Evolutionary conservation across 192 early-diverging fungal genomes (phyloP).

Genomic region (Podila minutissima): DNA sequence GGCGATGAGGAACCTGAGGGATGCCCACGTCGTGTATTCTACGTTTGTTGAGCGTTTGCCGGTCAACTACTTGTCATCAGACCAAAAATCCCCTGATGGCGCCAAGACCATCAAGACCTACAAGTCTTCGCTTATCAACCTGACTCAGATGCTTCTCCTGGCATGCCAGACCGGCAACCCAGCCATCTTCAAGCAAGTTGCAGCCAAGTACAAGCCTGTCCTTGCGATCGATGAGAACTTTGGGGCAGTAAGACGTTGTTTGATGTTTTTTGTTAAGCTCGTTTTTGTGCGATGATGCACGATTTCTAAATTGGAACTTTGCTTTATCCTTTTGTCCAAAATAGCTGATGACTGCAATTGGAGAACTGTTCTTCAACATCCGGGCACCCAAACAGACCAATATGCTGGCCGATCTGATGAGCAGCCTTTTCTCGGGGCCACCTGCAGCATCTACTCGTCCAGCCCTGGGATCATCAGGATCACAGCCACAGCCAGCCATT

Average conservation of each 20-base stretch:
- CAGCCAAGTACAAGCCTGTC: conserved; percentile 34
- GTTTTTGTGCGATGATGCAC: background rate
- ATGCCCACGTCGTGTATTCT: conserved; percentile 27
- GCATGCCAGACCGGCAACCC: conserved; percentile 43
- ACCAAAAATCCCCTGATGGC: conserved; percentile 25
- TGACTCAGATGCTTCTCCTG: conserved; percentile 47
- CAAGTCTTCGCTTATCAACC: conserved; percentile 61
- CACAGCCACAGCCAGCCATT: conserved; percentile 36
- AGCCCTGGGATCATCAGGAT: conserved; percentile 17
- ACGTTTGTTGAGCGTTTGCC: conserved; percentile 36
- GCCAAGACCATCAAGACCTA: conserved; percentile 56
- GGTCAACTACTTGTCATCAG: conserved; percentile 15
- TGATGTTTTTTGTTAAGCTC: background rate
- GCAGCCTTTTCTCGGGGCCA: conserved; percentile 57
- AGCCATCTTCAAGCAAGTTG: conserved; percentile 32
- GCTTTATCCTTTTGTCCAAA: background rate
- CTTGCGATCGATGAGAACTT: conserved; percentile 51
- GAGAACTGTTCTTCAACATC: conserved; percentile 59
- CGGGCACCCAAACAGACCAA: conserved; percentile 58
- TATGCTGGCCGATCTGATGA: conserved; percentile 61
- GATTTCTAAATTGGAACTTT: background rate
- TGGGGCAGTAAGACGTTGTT: conserved; percentile 28
- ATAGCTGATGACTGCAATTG: conserved; percentile 59
- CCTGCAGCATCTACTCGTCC: conserved; percentile 31
- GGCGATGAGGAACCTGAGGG: conserved; percentile 22